These are phyloP conservation scores for Ichthyophthirius multifiliis DNA, from an alignment of 169 alveolate genomes.

Conservation along the genomic window DNA sequence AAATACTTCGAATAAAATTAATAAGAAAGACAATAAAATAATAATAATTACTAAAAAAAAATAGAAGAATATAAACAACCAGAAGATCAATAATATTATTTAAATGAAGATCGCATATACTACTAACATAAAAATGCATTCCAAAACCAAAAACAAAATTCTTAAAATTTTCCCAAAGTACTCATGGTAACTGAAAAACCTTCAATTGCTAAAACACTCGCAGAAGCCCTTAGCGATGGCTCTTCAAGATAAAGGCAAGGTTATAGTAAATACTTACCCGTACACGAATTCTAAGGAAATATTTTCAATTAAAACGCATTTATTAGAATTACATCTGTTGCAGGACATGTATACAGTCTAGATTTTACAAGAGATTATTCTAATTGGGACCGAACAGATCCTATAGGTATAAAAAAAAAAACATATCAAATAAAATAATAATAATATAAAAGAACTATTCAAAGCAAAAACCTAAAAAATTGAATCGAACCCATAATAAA, in stretches of 20 bases:
- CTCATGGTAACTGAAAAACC: conserved; percentile 99
- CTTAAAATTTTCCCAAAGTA: too few species aligned
- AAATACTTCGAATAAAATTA: too few species aligned
- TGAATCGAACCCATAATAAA: conserved; percentile 68
- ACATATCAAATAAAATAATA: too few species aligned
- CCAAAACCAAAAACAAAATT: too few species aligned
- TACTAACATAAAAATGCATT: too few species aligned
- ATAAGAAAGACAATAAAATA: too few species aligned
- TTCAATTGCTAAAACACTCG: conserved; percentile 96
- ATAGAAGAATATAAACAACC: too few species aligned
- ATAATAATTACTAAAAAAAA: too few species aligned
- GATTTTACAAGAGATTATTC: conserved; percentile 93
- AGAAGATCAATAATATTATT: too few species aligned
- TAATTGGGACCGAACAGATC: conserved; percentile 93
- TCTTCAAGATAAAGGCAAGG: conserved; percentile 61
- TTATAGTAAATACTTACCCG: conserved; percentile 64
- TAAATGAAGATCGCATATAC: too few species aligned
- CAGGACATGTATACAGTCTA: conserved; percentile 95
- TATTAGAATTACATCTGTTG: conserved; percentile 87
- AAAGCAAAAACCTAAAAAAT: conserved; percentile 91
- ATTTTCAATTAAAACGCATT: conserved; percentile 77
- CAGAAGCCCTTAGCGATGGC: conserved; percentile 88
- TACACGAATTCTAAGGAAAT: conserved; percentile 66
- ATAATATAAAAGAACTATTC: too few species aligned
- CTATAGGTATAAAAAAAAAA: too few species aligned